These are phyloP conservation scores for Trichosporon sp. DNA, from an alignment of 1,284 basidiomycete genomes.

Conservation along the genomic window DNA sequence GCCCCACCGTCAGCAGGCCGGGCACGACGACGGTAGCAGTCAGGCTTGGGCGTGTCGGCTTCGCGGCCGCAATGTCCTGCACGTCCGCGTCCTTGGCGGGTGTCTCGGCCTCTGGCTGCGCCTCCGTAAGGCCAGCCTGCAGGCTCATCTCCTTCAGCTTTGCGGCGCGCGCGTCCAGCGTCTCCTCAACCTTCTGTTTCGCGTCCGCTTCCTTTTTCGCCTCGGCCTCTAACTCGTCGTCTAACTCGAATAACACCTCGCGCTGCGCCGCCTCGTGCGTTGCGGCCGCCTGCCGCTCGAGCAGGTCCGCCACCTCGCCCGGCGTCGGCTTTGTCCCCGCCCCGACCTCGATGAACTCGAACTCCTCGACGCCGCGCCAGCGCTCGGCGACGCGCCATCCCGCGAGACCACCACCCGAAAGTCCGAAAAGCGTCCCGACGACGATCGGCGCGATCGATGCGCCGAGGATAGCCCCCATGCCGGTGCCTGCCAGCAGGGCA, in stretches of 20 bases:
- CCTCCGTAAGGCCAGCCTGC: not conserved
- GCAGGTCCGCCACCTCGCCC: constrained; percentile 41
- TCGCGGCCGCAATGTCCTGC: constrained; percentile 15
- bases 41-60: constrained; percentile 36
- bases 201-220: constrained; percentile 65
- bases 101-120: not conserved
- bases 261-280: constrained; percentile 9
- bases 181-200: constrained; percentile 64
- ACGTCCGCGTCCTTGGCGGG: not conserved
- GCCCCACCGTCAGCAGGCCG: constrained; percentile 51
- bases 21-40: constrained; percentile 52
- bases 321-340: constrained; percentile 39
- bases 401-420: constrained; percentile 54
- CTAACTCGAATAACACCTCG: constrained; percentile 14
- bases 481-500: constrained; percentile 51
- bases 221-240: constrained; percentile 6
- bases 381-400: constrained; percentile 53
- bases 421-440: constrained; percentile 54
- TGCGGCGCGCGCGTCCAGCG: constrained; percentile 3
- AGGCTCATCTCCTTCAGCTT: not conserved
- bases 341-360: constrained; percentile 53
- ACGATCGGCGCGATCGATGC: constrained; percentile 52
- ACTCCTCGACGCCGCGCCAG: constrained; percentile 54
- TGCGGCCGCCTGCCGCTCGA: constrained; percentile 8
- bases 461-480: constrained; percentile 49